A percentile compares a stretch with the other conserved stretches of the same genome.
Conservation (phyloP, 179 eudicot genomes). For the Carnegiea gigantea region DNA sequence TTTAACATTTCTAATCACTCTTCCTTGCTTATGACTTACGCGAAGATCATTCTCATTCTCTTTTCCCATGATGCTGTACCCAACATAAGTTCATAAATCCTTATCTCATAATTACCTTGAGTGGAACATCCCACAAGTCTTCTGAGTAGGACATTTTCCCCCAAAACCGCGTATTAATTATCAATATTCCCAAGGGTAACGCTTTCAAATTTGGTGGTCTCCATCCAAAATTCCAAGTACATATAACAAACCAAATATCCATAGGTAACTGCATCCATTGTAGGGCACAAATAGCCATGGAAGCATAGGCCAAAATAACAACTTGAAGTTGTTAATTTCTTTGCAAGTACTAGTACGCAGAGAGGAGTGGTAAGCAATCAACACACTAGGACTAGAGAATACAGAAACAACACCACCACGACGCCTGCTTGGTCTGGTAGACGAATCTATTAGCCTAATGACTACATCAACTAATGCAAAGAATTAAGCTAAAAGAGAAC, state of each 20-base stretch:
- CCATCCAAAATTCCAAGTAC: no score
- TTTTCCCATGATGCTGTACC: no score
- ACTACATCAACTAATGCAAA: background rate
- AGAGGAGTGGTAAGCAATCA: background rate
- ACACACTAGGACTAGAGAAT: background rate
- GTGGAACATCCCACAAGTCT: background rate
- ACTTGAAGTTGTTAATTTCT: background rate
- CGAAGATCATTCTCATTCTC: no score
- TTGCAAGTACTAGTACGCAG: background rate
- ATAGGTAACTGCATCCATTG: background rate
- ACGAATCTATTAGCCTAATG: constrained; percentile 2
- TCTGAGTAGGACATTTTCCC: background rate
- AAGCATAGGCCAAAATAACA: background rate
- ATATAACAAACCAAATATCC: no score
- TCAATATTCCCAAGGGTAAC: no score
- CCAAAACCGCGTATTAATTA: no score
- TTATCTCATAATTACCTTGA: background rate
- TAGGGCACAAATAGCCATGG: background rate
- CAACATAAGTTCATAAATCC: no score
- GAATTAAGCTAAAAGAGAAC: background rate
- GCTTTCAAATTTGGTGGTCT: no score
- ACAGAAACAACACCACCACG: no score
- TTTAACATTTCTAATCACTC: no score
- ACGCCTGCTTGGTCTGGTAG: background rate
- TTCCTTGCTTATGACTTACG: no score